Evolutionary conservation across 2,329 filamentous ascomycete species (phyloP).

Genomic region (Magnaporthiopsis incrustans): DNA sequence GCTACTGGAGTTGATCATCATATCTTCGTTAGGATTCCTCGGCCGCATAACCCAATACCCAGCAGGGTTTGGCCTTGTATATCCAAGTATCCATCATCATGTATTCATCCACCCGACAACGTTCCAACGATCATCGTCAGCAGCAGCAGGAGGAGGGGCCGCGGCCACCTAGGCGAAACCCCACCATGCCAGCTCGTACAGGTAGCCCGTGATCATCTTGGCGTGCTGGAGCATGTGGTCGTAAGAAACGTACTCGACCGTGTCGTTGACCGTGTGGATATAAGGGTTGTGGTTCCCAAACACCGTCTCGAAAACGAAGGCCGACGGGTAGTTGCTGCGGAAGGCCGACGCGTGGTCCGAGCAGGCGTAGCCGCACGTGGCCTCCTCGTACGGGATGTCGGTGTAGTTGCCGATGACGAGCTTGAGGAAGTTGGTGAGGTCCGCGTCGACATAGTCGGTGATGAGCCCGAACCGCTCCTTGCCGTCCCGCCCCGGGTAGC

Average conservation of each 20-base stretch:
- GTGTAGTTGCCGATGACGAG: slow-evolving; percentile 78
- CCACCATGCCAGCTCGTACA: slow-evolving; percentile 36
- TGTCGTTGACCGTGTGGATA: slow-evolving; percentile 67
- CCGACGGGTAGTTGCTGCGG: slow-evolving; percentile 57
- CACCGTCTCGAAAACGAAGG: slow-evolving; percentile 55
- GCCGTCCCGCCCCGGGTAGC: slow-evolving; percentile 73
- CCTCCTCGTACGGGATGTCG: slow-evolving; percentile 52
- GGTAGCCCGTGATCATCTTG: slow-evolving; percentile 37
- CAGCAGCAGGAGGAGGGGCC: background rate
- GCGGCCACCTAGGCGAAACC: slow-evolving; percentile 21
- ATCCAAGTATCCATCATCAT: background rate
- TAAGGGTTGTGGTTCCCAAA: slow-evolving; percentile 56
- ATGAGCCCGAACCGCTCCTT: slow-evolving; percentile 90
- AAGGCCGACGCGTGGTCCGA: slow-evolving; percentile 61
- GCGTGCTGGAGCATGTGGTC: slow-evolving; percentile 60
- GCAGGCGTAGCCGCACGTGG: slow-evolving; percentile 48
- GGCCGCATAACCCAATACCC: background rate
- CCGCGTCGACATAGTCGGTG: slow-evolving; percentile 78
- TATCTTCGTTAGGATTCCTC: background rate
- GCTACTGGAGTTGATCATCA: background rate
- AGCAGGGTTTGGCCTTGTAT: background rate
- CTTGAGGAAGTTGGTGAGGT: slow-evolving; percentile 84
- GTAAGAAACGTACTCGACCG: slow-evolving; percentile 60
- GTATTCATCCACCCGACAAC: too few relatives aligned
- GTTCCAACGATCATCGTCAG: background rate